phyloP scores from a whole-genome alignment of 78 protist genomes.

The Dictyostelium firmibasis region DNA sequence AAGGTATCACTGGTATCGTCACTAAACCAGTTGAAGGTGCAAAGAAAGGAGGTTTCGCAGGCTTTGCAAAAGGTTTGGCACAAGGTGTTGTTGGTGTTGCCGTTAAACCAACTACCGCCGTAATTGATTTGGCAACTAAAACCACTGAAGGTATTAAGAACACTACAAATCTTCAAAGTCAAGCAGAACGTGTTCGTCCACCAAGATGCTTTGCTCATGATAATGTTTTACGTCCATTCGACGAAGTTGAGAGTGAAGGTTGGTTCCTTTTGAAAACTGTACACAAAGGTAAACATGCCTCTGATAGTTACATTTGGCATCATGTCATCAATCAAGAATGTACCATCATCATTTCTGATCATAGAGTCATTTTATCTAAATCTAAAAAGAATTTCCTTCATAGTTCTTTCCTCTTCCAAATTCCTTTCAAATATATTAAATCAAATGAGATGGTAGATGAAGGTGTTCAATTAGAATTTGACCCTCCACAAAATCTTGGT shows the following conservation, averaged over 20 bases:
- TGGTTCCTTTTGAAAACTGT: constrained; percentile 71
- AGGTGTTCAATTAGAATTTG: constrained; percentile 23
- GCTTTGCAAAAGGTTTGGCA: constrained; percentile 91
- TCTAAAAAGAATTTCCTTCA: constrained; percentile 44
- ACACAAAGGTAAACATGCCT: constrained; percentile 66
- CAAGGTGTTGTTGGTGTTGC: constrained; percentile 92
- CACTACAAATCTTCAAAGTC: constrained; percentile 72
- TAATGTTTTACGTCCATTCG: constrained; percentile 30
- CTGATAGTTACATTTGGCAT: constrained; percentile 68
- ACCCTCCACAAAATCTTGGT: constrained; percentile 59
- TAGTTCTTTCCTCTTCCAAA: constrained; percentile 36
- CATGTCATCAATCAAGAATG: constrained; percentile 31
- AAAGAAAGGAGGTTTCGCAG: constrained; percentile 83
- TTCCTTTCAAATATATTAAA: constrained; percentile 26
- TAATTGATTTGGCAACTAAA: constrained; percentile 80
- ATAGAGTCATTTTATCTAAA: constrained; percentile 21
- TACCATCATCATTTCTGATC: constrained; percentile 46
- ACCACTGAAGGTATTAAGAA: constrained; percentile 89
- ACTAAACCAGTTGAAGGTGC: constrained; percentile 90
- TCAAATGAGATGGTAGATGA: constrained; percentile 3
- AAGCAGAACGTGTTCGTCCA: constrained; percentile 41
- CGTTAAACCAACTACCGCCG: constrained; percentile 91
- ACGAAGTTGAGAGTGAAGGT: constrained; percentile 41
- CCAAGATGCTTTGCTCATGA: constrained; percentile 47
- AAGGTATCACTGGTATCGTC: constrained; percentile 93